Evolutionary conservation across 768 basidiomycete species (phyloP).

Genomic region (Panaeolus papilionaceus): DNA sequence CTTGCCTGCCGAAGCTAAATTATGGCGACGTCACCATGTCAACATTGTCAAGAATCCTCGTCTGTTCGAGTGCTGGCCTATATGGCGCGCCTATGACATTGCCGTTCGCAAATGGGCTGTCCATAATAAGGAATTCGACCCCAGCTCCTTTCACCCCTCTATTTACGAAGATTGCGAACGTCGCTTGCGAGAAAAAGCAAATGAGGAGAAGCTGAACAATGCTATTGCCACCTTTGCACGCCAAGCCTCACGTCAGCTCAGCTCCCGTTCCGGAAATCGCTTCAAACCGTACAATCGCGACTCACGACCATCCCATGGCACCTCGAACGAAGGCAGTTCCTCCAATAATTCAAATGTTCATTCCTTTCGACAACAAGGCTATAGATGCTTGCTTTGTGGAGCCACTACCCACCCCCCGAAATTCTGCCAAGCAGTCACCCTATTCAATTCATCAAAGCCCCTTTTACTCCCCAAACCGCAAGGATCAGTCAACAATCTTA

Average conservation of each 20-base stretch:
- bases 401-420: background rate
- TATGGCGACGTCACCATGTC: background rate
- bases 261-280: no score
- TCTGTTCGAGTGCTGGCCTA: background rate
- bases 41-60: background rate
- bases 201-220: background rate
- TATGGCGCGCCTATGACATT: conserved; percentile 13
- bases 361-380: background rate
- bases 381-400: conserved; percentile 3
- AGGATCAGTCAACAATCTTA: background rate
- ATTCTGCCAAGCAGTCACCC: background rate
- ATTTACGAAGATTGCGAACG: background rate
- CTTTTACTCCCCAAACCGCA: background rate
- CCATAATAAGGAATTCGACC: background rate
- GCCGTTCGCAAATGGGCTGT: background rate
- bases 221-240: background rate
- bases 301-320: no score
- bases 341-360: no score
- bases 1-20: background rate
- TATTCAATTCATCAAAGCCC: background rate
- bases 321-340: no score
- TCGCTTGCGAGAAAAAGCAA: background rate
- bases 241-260: no score
- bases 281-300: background rate
- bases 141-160: background rate